Base-by-base conservation (phyloP, 441 rosid species). In the Sinapis alba region DNA sequence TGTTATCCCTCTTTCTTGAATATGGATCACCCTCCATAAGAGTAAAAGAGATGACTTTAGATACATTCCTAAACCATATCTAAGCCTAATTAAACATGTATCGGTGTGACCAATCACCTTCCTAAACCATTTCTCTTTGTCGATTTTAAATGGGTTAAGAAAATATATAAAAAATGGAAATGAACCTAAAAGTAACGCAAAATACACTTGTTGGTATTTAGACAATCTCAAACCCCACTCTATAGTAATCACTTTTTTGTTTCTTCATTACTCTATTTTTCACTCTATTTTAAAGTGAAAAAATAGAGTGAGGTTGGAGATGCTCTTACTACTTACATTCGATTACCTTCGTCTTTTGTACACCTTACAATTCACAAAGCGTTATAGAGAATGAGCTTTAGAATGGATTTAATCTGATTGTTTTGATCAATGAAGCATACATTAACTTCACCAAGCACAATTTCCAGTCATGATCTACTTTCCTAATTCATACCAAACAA, bases 401-500 rank as follows among this genome's bases (percentile, higher is more conserved):
- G 20, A 7, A 12, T 27, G 34, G 36, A 58, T 6, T 6, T 26
- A 7, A n/a, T n/a, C 2, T 24, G 19, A 13, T 58, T 0, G 18
- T 26, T 26, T 19, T 27, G 62, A 23, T 5, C 6, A 57, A 18
- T 32, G 16, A 32, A 34, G 15, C 19, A 5, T n/a, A 11, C 5
- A 6, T 62, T 36, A 43, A 65, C 13, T 65, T 45, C 43, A 54
- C 0, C 26, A 57, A 21, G 19, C 12, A 74, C 36, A n/a, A 47
- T 32, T 60, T 5, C 18, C 8, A 0, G 1, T 13, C 12, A 68
- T 54, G 4, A 20, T 61, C 24, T 68, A 51, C 24, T 18, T 53
- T 61, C 58, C 74, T 62, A 61, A 75, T 53, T 68, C 26, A 61
- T 9, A 53, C 58, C 64, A 62, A 75, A 75, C 69, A 68, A 28